phyloP scores from a whole-genome alignment of 1,284 basidiomycete genomes.

The Apiotrichum mycotoxinovorans region DNA sequence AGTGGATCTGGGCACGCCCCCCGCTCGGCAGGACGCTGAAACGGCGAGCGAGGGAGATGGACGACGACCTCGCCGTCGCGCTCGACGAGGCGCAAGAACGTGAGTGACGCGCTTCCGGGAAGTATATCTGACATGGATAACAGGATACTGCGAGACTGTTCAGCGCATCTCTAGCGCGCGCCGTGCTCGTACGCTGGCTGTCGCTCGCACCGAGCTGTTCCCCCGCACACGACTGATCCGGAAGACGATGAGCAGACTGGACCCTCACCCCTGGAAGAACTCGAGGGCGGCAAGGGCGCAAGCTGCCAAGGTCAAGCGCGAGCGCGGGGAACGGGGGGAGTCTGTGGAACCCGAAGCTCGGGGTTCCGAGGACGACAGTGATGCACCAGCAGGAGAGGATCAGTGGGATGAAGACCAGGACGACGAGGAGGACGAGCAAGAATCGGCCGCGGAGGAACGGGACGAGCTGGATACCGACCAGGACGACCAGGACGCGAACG shows the following conservation, averaged over 20 bases:
- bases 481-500: too few relatives aligned
- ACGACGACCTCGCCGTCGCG: neutral
- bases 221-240: neutral
- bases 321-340: neutral
- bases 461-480: neutral
- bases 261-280: neutral
- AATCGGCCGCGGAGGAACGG: neutral
- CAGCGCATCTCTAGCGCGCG: neutral
- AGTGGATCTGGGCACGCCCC: neutral
- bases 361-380: neutral
- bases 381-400: neutral
- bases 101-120: neutral
- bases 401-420: neutral
- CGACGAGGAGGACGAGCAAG: slow-evolving; percentile 1
- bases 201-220: neutral
- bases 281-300: neutral
- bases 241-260: neutral
- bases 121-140: neutral
- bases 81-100: neutral
- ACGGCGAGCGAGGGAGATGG: neutral
- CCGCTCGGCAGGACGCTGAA: neutral
- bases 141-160: neutral
- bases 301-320: neutral
- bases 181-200: neutral
- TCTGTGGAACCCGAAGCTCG: neutral